Evolutionary conservation across 352 stramenopile genomes (phyloP).

Genomic region (Pythium folliculosum): DNA sequence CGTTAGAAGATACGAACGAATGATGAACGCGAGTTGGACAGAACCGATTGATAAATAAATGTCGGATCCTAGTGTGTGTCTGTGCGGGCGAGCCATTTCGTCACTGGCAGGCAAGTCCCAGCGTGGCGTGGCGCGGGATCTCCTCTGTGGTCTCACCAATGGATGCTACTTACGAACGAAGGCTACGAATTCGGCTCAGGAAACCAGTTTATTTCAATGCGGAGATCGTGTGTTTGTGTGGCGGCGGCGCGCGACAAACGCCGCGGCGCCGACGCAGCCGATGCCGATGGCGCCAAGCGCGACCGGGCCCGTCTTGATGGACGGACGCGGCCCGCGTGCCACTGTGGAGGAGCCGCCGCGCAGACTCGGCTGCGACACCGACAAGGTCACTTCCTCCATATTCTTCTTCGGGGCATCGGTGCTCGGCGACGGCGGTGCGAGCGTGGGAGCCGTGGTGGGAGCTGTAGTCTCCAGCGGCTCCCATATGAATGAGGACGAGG

Average conservation of each 20-base stretch:
- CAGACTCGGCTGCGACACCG: background rate
- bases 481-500: background rate
- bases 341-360: background rate
- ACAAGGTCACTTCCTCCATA: background rate
- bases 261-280: background rate
- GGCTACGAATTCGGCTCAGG: no score
- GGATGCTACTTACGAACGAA: no score
- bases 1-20: no score
- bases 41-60: no score
- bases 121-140: no score
- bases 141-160: no score
- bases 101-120: no score
- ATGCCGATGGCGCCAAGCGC: constrained; percentile 3
- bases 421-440: background rate
- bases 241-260: background rate
- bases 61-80: no score
- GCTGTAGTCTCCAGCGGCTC: background rate
- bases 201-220: no score
- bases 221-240: background rate
- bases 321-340: background rate
- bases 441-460: background rate
- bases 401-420: background rate
- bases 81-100: no score
- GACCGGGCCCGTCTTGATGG: background rate
- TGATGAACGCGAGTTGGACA: no score